Percentiles rank a stretch among this genome's conserved stretches.
phyloP scores from a whole-genome alignment of 116 monocot species.

The Phalaenopsis hybrid region DNA sequence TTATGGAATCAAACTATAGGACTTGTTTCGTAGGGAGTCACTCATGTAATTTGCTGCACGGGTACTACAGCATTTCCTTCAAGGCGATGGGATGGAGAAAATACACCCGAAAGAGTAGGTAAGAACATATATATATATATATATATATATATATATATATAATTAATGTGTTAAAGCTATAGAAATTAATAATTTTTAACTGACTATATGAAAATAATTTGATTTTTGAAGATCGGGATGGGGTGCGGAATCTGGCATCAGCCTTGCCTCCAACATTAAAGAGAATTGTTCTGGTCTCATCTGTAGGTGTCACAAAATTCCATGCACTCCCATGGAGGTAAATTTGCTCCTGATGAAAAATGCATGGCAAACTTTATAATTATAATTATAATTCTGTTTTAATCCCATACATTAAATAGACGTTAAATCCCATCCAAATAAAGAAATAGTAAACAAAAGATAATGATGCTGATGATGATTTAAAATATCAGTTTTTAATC shows the following conservation, averaged over 20 bases:
- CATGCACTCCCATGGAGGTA: conserved; percentile 92
- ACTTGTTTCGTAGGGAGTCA: conserved; percentile 74
- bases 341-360: background rate
- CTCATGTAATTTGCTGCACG: conserved; percentile 93
- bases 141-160: too few relatives aligned
- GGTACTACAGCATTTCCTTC: conserved; percentile 98
- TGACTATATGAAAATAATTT: background rate
- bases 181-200: too few relatives aligned
- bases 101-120: conserved; percentile 93
- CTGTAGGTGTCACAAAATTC: conserved; percentile 88
- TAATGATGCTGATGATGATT: too few relatives aligned
- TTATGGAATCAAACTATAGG: conserved; percentile 39
- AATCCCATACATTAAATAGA: too few relatives aligned
- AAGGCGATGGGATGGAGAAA: conserved; percentile 84
- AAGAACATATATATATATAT: background rate
- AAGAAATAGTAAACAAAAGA: too few relatives aligned
- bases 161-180: too few relatives aligned
- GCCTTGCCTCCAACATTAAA: conserved; percentile 54
- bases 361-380: too few relatives aligned
- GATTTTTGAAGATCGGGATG: conserved; percentile 70
- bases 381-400: too few relatives aligned
- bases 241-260: conserved; percentile 65
- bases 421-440: too few relatives aligned
- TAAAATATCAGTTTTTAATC: too few relatives aligned
- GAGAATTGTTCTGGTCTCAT: conserved; percentile 87